Base-by-base conservation (phyloP, 129 eudicot genomes). In the Lonicera japonica region DNA sequence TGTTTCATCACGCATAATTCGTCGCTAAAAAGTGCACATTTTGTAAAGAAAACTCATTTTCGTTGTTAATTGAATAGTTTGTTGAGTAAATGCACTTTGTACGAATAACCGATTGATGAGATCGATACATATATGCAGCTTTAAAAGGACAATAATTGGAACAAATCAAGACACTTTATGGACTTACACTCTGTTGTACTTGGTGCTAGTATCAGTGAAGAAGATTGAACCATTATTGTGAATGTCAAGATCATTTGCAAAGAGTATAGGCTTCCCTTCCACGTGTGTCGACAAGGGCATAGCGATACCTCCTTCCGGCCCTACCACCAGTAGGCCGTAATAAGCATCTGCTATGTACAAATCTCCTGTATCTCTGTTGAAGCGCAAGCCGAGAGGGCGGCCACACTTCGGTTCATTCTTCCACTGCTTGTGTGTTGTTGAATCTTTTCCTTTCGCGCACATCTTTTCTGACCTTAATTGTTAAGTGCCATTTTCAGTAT, bases 341-440 rank as follows among this genome's bases (percentile, higher is more conserved):
- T 92, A 92, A 0, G 99, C 91, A 67, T 92, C 99, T 21, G 99
- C 99, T 20, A 92, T 85, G 83, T 92, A 88, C 39, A 92, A 68
- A 18, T 87, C 66, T 25, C 99, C 96, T 2, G 60, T 92, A 52
- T 67, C 56, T 71, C 59, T 79, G 64, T 92, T 87, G 39, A 92
- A 87, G 64, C 99, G 77, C 56, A 92, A 75, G 21, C 99, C 99
- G 9, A 92, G 84, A 13, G 99, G 99, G 14, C 99, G 78, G 12
- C 99, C 99, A 64, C 99, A 92, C 23, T 19, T 17, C 8, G 76
- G 58, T 67, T 92, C 99, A 14, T 59, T 59, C 36, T 85, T 82
- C 95, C 95, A 92, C 66, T 92, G 99, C 77, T 92, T 92, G 61
- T 66, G 51, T 34, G 99, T 92, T 1, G 96, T 80, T 16, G 99